These are phyloP conservation scores for Cryptosporidium muris DNA, from an alignment of 169 alveolate species.

Conservation along the genomic window DNA sequence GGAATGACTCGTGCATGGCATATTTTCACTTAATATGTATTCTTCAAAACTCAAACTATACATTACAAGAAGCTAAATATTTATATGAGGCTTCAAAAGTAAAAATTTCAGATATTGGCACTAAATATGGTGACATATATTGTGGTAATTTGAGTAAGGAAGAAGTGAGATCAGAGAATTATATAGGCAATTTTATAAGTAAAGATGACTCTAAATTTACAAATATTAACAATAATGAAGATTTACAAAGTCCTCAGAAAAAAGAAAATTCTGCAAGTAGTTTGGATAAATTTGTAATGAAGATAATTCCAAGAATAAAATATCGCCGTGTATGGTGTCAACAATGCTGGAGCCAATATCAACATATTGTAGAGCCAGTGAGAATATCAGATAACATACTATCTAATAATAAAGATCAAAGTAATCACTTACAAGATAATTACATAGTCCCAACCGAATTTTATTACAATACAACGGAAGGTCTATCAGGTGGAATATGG, in stretches of 20 bases:
- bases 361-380: conserved; percentile 37
- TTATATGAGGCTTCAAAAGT: not conserved
- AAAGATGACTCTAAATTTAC: not conserved
- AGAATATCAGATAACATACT: too few species aligned
- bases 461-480: conserved; percentile 20
- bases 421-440: too few species aligned
- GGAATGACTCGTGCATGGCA: conserved; percentile 51
- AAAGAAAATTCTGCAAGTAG: not conserved
- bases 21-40: conserved; percentile 43
- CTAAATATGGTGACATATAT: too few species aligned
- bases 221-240: not conserved
- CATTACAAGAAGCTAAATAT: not conserved
- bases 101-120: not conserved
- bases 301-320: conserved; percentile 29
- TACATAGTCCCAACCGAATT: too few species aligned
- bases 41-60: not conserved
- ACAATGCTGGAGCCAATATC: conserved; percentile 31
- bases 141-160: too few species aligned
- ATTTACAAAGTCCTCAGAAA: not conserved
- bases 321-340: conserved; percentile 67
- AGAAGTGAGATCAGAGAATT: not conserved
- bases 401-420: too few species aligned
- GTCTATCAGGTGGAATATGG: conserved; percentile 48
- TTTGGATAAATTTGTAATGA: not conserved
- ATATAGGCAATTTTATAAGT: not conserved